Evolutionary conservation across 2,329 filamentous ascomycete species (phyloP).

Genomic region (Seiridium cupressi): DNA sequence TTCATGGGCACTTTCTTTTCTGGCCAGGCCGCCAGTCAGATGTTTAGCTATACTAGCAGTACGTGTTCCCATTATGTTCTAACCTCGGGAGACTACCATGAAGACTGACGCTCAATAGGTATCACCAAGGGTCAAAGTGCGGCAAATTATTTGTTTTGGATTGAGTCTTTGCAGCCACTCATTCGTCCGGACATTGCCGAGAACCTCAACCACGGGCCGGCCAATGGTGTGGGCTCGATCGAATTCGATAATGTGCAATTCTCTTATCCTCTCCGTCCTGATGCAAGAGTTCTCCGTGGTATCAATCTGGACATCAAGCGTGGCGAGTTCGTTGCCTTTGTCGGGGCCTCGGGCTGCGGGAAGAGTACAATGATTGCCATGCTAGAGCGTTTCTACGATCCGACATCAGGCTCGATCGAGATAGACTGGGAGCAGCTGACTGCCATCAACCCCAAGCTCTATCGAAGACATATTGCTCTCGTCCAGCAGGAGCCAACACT

Average conservation of each 20-base stretch:
- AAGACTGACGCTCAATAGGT: not conserved
- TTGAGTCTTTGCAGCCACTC: constrained; percentile 37
- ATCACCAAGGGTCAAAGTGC: constrained; percentile 45
- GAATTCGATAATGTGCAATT: constrained; percentile 58
- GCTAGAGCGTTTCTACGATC: constrained; percentile 44
- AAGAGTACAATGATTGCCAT: constrained; percentile 61
- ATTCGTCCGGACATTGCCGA: constrained; percentile 37
- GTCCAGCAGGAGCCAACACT: constrained; percentile 58
- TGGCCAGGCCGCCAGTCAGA: constrained; percentile 36
- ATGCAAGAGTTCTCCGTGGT: constrained; percentile 38
- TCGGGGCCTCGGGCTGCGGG: constrained; percentile 55
- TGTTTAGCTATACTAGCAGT: constrained; percentile 48
- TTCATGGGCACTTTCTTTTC: constrained; percentile 50
- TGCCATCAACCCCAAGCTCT: constrained; percentile 45
- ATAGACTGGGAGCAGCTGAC: constrained; percentile 40
- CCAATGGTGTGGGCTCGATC: constrained; percentile 26
- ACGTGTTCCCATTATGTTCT: constrained; percentile 3
- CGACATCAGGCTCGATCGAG: constrained; percentile 41
- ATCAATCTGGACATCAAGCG: constrained; percentile 41
- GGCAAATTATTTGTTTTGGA: constrained; percentile 51
- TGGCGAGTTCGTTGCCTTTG: constrained; percentile 52
- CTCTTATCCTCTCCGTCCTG: constrained; percentile 53
- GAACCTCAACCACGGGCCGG: constrained; percentile 35
- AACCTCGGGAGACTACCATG: not conserved
- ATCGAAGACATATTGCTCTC: constrained; percentile 50